A percentile compares a stretch with the other conserved stretches of the same genome.
phyloP scores from a whole-genome alignment of 2,329 filamentous ascomycete species.

The Coniochaeta sp. region DNA sequence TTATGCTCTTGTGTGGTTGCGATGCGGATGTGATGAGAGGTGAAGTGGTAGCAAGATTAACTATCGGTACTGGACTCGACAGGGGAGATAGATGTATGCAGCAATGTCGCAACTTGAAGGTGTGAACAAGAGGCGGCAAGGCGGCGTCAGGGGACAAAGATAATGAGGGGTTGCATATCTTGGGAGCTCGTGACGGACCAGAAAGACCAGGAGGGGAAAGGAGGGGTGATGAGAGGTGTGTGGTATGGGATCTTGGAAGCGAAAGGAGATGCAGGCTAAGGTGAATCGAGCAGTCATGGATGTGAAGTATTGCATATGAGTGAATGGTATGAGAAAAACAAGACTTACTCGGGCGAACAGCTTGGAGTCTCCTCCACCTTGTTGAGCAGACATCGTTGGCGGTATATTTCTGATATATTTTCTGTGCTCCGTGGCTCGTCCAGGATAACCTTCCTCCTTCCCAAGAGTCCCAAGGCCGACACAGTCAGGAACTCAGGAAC shows the following conservation, averaged over 20 bases:
- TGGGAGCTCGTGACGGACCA: neutral
- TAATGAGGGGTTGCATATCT: slow-evolving; percentile 1
- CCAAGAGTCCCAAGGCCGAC: neutral
- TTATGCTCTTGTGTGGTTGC: neutral
- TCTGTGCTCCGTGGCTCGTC: neutral
- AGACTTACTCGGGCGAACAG: slow-evolving; percentile 87
- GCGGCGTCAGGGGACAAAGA: slow-evolving; percentile 1
- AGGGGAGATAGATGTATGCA: neutral
- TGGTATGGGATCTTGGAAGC: no score
- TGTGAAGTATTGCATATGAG: neutral
- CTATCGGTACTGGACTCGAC: neutral
- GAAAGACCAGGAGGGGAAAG: slow-evolving; percentile 3
- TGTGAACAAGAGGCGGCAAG: neutral
- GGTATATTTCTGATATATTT: neutral
- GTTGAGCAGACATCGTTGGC: slow-evolving; percentile 48
- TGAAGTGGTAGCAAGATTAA: neutral
- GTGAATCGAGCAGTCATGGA: neutral
- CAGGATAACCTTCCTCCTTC: neutral
- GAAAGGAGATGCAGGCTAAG: neutral
- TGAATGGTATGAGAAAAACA: neutral
- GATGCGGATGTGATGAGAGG: neutral
- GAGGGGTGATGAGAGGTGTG: neutral
- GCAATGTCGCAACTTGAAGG: neutral
- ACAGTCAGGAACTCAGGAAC: neutral
- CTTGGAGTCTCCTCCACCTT: slow-evolving; percentile 91